Percentiles rank a stretch among this genome's conserved stretches.
Conservation (phyloP, 2,329 filamentous ascomycete genomes). For the Aspergillus pseudoviridinutans region DNA sequence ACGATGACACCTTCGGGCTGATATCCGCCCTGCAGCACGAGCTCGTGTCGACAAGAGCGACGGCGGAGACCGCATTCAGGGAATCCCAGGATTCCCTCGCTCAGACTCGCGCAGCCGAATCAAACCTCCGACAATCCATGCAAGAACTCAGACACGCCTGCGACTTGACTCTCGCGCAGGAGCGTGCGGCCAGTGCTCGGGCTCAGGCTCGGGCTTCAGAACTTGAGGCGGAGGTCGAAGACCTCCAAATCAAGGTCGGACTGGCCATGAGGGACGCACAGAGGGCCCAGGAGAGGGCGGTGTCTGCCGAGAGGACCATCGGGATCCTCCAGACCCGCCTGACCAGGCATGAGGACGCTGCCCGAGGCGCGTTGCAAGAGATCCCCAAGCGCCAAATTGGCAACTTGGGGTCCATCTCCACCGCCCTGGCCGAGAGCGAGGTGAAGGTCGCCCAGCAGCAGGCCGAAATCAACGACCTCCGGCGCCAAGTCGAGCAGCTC, state of each 20-base stretch:
- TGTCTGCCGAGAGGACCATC: constrained; percentile 1
- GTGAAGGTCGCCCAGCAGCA: constrained; percentile 10
- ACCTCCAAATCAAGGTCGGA: constrained; percentile 1
- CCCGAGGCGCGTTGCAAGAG: constrained; percentile 3
- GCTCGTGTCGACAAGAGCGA: neutral
- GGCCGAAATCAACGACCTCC: constrained; percentile 10
- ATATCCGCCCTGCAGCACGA: constrained; percentile 1
- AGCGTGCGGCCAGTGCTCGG: neutral
- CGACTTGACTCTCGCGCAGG: constrained; percentile 6
- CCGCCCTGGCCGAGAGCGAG: constrained; percentile 12
- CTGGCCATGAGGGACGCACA: constrained; percentile 12
- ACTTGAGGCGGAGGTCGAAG: constrained; percentile 2
- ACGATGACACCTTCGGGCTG: neutral
- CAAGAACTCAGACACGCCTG: constrained; percentile 5
- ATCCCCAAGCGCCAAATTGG: constrained; percentile 12
- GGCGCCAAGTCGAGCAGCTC: constrained; percentile 4
- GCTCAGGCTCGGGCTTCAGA: neutral
- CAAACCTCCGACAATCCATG: constrained; percentile 3
- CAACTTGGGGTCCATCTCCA: constrained; percentile 8
- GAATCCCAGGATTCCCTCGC: constrained; percentile 4
- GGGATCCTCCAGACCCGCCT: constrained; percentile 12
- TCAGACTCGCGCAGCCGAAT: neutral
- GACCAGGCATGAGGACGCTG: constrained; percentile 1
- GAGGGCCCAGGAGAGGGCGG: constrained; percentile 4
- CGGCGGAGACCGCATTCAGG: neutral